These are phyloP conservation scores for Fusarium transvaalense DNA, from an alignment of 2,329 filamentous ascomycete genomes.

Conservation along the genomic window DNA sequence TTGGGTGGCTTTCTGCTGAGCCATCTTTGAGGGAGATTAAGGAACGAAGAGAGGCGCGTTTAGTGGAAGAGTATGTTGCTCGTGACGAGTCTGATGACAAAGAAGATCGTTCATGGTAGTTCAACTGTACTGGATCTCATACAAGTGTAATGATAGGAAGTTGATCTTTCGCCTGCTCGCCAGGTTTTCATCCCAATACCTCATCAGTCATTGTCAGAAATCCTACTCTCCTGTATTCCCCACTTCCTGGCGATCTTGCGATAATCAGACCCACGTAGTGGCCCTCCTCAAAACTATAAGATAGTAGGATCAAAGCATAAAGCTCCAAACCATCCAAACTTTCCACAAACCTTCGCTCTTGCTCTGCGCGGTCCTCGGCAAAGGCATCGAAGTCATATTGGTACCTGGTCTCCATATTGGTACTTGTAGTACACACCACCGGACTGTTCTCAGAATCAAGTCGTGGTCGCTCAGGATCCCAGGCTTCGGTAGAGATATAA, in stretches of 20 bases:
- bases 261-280: neutral
- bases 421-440: neutral
- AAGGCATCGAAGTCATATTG: constrained; percentile 6
- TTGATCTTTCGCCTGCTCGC: neutral
- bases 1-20: too few relatives aligned
- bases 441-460: accelerated
- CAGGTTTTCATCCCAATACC: neutral
- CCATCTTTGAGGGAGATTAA: too few relatives aligned
- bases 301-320: neutral
- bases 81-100: too few relatives aligned
- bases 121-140: neutral
- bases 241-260: neutral
- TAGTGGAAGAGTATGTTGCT: too few relatives aligned
- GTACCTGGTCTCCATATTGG: neutral
- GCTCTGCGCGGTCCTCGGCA: neutral
- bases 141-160: constrained; percentile 2
- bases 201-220: neutral
- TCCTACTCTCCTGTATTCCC: constrained; percentile 6
- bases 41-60: too few relatives aligned
- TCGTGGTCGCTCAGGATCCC: neutral
- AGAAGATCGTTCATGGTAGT: too few relatives aligned
- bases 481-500: neutral
- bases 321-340: neutral
- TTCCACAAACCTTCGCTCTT: neutral
- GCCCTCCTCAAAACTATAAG: accelerated